Conservation (phyloP, 352 stramenopile genomes). For the Globisporangium apiculatum region DNA sequence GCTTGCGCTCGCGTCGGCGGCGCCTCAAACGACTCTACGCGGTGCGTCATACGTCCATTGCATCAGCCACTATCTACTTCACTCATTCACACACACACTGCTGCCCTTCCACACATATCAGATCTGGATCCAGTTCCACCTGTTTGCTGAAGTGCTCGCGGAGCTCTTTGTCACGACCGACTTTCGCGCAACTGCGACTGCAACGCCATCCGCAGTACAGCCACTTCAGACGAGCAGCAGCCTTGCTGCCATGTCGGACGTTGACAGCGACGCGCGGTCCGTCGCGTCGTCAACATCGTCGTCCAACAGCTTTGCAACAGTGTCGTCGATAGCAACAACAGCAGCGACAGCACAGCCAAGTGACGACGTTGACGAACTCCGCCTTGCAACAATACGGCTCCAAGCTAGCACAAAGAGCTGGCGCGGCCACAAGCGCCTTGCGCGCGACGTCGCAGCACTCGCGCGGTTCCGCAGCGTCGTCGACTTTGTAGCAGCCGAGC, state of each 20-base stretch:
- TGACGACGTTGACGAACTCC: constrained; percentile 47
- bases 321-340: too few species aligned
- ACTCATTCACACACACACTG: background rate
- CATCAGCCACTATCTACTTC: background rate
- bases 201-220: background rate
- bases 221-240: too few species aligned
- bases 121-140: constrained; percentile 76
- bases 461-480: constrained; percentile 47
- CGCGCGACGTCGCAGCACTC: constrained; percentile 38
- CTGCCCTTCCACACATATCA: constrained; percentile 9
- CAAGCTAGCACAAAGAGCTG: constrained; percentile 60
- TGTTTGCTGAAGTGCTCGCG: constrained; percentile 57
- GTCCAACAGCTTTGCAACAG: too few species aligned
- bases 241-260: constrained; percentile 6
- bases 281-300: constrained; percentile 21
- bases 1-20: constrained; percentile 30
- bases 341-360: background rate
- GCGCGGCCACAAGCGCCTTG: constrained; percentile 58
- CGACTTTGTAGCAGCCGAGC: constrained; percentile 38
- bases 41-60: constrained; percentile 15
- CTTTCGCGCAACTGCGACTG: too few species aligned
- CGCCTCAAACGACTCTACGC: constrained; percentile 53
- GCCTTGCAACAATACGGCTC: constrained; percentile 49
- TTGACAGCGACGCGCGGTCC: constrained; percentile 16
- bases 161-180: constrained; percentile 59